phyloP scores from a whole-genome alignment of 108 stramenopile species.

The Epithemia pelagica region DNA sequence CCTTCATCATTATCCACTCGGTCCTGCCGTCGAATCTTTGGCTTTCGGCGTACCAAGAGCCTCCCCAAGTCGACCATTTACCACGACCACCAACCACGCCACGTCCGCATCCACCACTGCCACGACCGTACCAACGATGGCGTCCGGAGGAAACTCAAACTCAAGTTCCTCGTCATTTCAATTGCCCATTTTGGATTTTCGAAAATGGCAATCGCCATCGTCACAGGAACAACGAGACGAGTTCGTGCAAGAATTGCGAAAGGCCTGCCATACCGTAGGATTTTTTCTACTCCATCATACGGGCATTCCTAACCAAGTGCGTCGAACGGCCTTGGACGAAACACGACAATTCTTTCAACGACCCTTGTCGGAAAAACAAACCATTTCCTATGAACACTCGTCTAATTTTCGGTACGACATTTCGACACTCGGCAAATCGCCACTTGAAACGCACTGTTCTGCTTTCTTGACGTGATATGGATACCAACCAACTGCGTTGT shows the following conservation, averaged over 20 bases:
- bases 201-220: not conserved
- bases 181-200: not conserved
- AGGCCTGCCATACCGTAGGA: conserved; percentile 53
- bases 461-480: too few species aligned
- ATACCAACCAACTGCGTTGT: not conserved
- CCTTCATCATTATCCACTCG: too few species aligned
- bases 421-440: not conserved
- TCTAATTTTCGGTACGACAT: conserved; percentile 20
- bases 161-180: too few species aligned
- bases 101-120: too few species aligned
- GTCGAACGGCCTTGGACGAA: conserved; percentile 26
- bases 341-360: conserved; percentile 40
- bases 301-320: conserved; percentile 21
- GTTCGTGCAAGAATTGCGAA: conserved; percentile 48
- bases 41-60: too few species aligned
- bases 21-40: too few species aligned
- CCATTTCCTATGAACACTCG: conserved; percentile 48
- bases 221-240: not conserved
- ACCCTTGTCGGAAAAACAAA: conserved; percentile 43
- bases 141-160: too few species aligned
- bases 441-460: not conserved
- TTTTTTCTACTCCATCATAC: conserved; percentile 56
- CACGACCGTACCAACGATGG: too few species aligned
- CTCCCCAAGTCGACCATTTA: too few species aligned
- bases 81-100: too few species aligned